phyloP scores from a whole-genome alignment of 1,139 yeast genomes.

The Magnusiomyces paraingens region DNA sequence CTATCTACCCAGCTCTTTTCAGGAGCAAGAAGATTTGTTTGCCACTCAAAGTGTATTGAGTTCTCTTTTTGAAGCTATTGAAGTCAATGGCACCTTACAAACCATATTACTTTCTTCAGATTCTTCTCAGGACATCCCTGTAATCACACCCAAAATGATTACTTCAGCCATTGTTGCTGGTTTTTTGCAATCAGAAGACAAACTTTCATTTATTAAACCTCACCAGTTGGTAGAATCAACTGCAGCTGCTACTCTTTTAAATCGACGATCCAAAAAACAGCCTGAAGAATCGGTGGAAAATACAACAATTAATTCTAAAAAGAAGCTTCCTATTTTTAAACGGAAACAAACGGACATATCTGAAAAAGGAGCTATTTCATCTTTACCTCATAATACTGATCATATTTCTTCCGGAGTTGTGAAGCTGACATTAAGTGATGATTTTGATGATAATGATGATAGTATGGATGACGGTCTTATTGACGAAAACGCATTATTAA shows the following conservation, averaged over 20 bases:
- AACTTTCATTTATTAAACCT: conserved; percentile 39
- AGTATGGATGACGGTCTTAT: conserved; percentile 46
- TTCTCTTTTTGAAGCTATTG: conserved; percentile 39
- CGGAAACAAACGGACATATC: conserved; percentile 10
- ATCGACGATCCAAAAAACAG: conserved; percentile 7
- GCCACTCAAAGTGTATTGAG: conserved; percentile 43
- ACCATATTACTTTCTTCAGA: conserved; percentile 2
- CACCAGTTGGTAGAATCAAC: conserved; percentile 29
- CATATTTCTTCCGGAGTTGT: conserved; percentile 36
- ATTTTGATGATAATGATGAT: conserved; percentile 40
- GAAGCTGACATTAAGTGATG: conserved; percentile 36
- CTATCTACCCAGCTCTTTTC: conserved; percentile 55
- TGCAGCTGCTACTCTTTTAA: conserved; percentile 5
- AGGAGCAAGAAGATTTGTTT: conserved; percentile 34
- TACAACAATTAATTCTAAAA: conserved; percentile 10
- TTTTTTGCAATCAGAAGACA: conserved; percentile 42
- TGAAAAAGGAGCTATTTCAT: neutral
- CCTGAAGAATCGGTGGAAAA: conserved; percentile 2
- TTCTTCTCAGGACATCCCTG: conserved; percentile 39
- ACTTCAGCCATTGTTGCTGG: conserved; percentile 57
- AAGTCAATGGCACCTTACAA: conserved; percentile 42
- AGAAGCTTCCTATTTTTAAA: conserved; percentile 10
- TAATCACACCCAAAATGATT: conserved; percentile 40
- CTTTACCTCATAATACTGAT: conserved; percentile 20
- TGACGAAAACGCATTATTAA: conserved; percentile 28